These are phyloP conservation scores for Tricharina praecox DNA, from an alignment of 495 filamentous ascomycete genomes.

Conservation along the genomic window DNA sequence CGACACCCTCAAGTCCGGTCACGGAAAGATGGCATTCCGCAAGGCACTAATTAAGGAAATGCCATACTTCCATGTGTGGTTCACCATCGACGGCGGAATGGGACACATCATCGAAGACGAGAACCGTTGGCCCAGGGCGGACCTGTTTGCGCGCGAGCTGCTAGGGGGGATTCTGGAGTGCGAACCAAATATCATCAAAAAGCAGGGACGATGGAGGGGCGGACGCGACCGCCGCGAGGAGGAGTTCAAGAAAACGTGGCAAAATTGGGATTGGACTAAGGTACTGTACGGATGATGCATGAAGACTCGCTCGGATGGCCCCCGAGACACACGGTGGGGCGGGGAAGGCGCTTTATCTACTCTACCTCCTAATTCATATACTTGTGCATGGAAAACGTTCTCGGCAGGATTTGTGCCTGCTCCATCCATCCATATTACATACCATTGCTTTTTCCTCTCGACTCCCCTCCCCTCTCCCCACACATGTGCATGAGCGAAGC, in stretches of 20 bases:
- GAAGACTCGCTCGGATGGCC: too few species aligned
- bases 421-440: too few species aligned
- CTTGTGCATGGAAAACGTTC: too few species aligned
- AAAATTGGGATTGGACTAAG: constrained; percentile 90
- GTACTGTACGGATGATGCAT: constrained; percentile 36
- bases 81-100: constrained; percentile 75
- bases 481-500: too few species aligned
- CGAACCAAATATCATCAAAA: constrained; percentile 69
- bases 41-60: constrained; percentile 79
- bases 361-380: too few species aligned
- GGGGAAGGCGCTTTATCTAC: too few species aligned
- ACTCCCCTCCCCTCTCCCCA: too few species aligned
- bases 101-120: constrained; percentile 86
- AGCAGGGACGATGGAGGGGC: constrained; percentile 75
- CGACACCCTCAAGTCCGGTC: constrained; percentile 57
- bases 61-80: constrained; percentile 99
- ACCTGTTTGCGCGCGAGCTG: constrained; percentile 83
- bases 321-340: too few species aligned
- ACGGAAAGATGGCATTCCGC: constrained; percentile 67
- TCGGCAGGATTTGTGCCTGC: too few species aligned
- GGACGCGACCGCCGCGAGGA: constrained; percentile 55
- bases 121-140: constrained; percentile 74
- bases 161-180: constrained; percentile 85
- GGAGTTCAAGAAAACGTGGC: constrained; percentile 69
- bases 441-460: too few species aligned